phyloP scores from a whole-genome alignment of 768 basidiomycete genomes.

The Leccinum disarticulatum region DNA sequence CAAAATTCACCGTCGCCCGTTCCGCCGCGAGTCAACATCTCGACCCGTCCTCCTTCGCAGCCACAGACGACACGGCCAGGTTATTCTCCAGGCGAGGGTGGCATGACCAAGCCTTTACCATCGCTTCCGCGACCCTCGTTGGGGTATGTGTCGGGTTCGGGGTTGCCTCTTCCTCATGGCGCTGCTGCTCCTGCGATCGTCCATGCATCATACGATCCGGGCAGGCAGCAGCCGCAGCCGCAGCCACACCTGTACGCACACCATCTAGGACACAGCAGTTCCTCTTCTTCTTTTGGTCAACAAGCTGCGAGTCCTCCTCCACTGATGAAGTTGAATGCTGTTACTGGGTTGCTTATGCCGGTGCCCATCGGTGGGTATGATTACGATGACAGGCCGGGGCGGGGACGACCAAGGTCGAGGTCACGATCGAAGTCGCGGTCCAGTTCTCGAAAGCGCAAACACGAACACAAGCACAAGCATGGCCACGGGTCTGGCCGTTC shows the following conservation, averaged over 20 bases:
- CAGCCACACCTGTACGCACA: background rate
- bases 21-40: conserved; percentile 15
- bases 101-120: background rate
- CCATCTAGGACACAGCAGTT: background rate
- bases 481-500: conserved; percentile 9
- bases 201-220: background rate
- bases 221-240: background rate
- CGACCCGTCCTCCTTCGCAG: conserved; percentile 13
- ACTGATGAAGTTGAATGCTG: background rate
- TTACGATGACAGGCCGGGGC: background rate
- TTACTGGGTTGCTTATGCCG: background rate
- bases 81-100: background rate
- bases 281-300: background rate
- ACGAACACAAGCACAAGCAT: background rate
- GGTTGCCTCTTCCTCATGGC: background rate
- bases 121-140: background rate
- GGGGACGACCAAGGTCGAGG: background rate
- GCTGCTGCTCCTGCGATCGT: background rate
- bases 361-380: background rate
- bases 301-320: background rate
- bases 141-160: background rate
- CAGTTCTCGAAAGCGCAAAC: background rate
- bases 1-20: background rate
- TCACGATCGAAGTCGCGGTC: background rate
- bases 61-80: background rate